phyloP scores from a whole-genome alignment of 345 rosid species.

The Limnanthes douglasii region DNA sequence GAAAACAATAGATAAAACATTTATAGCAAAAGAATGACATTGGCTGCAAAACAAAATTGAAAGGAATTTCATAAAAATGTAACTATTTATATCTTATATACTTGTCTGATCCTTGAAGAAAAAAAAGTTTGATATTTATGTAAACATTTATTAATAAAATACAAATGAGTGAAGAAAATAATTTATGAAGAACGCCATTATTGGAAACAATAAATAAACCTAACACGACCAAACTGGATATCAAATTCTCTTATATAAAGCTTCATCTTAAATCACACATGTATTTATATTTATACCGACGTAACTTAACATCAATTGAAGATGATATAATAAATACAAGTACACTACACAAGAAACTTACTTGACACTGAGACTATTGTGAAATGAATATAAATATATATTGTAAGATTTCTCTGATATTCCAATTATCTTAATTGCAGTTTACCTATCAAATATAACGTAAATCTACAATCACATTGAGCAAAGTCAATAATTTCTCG shows the following conservation, averaged over 20 bases:
- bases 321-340: not conserved
- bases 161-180: no score
- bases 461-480: slow-evolving; percentile 31
- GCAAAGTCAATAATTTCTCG: not conserved
- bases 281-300: no score
- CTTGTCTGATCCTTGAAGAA: not conserved
- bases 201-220: slow-evolving; percentile 68
- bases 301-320: not conserved
- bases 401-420: slow-evolving; percentile 81
- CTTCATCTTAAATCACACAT: slow-evolving; percentile 27
- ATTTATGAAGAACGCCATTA: slow-evolving; percentile 58
- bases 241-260: slow-evolving; percentile 66
- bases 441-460: slow-evolving; percentile 55
- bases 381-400: slow-evolving; percentile 63
- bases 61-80: slow-evolving; percentile 32
- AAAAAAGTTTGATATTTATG: no score
- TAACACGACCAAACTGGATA: slow-evolving; percentile 75
- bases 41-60: no score
- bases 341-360: slow-evolving; percentile 17
- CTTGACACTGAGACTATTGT: slow-evolving; percentile 75
- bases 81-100: no score
- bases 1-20: no score
- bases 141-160: no score
- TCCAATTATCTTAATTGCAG: slow-evolving; percentile 66
- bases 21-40: no score